Percentiles rank a stretch among this genome's conserved stretches.
These are phyloP conservation scores for Clavulina sp. DNA, from an alignment of 768 basidiomycete species.

Conservation along the genomic window DNA sequence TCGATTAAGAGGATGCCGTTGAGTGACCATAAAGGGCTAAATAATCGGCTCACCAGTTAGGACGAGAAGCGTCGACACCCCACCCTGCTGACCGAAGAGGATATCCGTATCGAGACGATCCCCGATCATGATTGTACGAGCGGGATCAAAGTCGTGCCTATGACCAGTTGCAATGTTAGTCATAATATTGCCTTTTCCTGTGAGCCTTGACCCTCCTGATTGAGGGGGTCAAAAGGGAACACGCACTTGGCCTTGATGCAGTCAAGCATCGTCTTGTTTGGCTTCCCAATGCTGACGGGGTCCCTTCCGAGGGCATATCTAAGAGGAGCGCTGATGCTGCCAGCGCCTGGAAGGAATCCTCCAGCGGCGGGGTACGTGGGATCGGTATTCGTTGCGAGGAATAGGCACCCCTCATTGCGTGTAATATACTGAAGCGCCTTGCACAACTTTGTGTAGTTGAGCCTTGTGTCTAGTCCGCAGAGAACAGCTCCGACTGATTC, in stretches of 20 bases:
- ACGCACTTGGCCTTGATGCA: conserved; percentile 65
- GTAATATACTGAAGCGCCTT: conserved; percentile 84
- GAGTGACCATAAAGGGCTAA: background rate
- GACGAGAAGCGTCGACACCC: conserved; percentile 75
- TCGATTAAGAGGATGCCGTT: background rate
- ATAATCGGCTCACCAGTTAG: conserved; percentile 50
- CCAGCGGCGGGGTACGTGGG: conserved; percentile 67
- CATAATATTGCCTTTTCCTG: background rate
- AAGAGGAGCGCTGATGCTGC: conserved; percentile 69
- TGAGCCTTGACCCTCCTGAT: background rate
- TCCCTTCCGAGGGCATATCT: conserved; percentile 48
- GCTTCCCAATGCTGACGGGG: conserved; percentile 78
- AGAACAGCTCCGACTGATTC: conserved; percentile 77
- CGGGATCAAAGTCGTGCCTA: conserved; percentile 79
- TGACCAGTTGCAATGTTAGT: background rate
- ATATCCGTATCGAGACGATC: conserved; percentile 95
- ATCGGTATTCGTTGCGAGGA: conserved; percentile 86
- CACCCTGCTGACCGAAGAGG: conserved; percentile 74
- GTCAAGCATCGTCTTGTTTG: conserved; percentile 81
- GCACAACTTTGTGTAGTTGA: conserved; percentile 89
- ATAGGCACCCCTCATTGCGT: conserved; percentile 59
- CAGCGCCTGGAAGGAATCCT: conserved; percentile 67
- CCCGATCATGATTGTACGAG: conserved; percentile 84
- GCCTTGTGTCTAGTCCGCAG: conserved; percentile 72
- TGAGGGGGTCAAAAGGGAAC: background rate